phyloP scores from a whole-genome alignment of 2,329 filamentous ascomycete species.

The Fusarium agapanthi region DNA sequence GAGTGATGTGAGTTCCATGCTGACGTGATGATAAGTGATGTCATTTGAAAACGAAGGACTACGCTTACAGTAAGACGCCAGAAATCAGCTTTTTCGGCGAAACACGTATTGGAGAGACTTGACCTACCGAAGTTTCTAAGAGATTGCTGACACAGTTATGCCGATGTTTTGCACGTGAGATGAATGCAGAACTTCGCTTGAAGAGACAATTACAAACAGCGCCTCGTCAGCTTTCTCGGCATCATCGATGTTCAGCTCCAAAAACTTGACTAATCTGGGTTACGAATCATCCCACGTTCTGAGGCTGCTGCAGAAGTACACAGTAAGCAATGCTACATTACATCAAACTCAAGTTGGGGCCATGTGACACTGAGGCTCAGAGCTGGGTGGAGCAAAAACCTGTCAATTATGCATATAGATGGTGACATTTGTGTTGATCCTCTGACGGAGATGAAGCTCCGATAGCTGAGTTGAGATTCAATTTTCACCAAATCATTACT shows the following conservation, averaged over 20 bases:
- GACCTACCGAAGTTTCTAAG: fast-evolving
- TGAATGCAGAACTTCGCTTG: no score
- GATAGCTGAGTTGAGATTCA: background rate
- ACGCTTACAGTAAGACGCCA: background rate
- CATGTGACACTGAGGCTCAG: background rate
- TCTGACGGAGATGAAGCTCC: no score
- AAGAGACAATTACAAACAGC: background rate
- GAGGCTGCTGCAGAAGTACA: background rate
- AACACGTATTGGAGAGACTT: no score
- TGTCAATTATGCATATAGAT: background rate
- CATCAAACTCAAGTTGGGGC: background rate
- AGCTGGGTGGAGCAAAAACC: background rate
- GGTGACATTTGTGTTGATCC: background rate
- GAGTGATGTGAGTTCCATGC: background rate
- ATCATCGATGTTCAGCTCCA: background rate
- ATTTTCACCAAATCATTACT: background rate
- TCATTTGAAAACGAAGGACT: fast-evolving
- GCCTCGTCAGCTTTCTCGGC: background rate
- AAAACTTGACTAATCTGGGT: background rate
- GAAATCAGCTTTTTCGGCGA: background rate
- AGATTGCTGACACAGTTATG: fast-evolving
- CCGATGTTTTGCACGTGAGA: fast-evolving
- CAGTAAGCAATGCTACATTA: background rate
- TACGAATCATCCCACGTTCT: background rate
- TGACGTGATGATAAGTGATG: background rate